These are phyloP conservation scores for Pseudopyricularia cyperi DNA, from an alignment of 2,329 filamentous ascomycete species.

Conservation along the genomic window DNA sequence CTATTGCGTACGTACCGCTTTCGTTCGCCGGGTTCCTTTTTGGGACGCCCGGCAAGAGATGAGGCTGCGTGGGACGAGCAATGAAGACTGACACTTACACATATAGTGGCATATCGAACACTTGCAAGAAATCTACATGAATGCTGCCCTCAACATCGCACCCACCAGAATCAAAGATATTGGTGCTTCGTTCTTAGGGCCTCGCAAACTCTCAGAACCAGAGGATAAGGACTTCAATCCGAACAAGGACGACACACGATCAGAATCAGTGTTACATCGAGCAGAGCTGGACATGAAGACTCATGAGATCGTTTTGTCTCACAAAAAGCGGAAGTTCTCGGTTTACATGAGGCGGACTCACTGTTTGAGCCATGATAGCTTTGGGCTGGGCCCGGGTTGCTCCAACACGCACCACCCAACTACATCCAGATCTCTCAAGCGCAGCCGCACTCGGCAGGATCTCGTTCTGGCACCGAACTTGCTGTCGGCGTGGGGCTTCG, in stretches of 20 bases:
- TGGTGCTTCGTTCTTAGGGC: background rate
- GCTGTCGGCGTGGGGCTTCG: background rate
- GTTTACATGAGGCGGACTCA: conserved; percentile 1
- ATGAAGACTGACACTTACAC: background rate
- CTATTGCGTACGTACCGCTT: background rate
- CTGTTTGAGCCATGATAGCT: background rate
- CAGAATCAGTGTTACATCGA: background rate
- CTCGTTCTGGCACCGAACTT: background rate
- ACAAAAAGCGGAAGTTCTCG: background rate
- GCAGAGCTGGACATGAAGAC: background rate
- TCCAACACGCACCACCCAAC: background rate
- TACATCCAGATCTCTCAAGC: background rate
- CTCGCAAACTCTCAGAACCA: background rate
- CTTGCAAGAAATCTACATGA: background rate
- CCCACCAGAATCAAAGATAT: background rate
- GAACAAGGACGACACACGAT: background rate
- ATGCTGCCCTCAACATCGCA: background rate
- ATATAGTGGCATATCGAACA: background rate
- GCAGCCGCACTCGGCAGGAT: background rate
- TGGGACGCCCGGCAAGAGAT: background rate
- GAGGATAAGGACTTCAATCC: background rate
- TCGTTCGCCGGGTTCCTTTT: background rate
- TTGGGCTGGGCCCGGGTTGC: background rate
- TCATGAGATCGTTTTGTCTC: background rate
- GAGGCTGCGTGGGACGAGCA: too few relatives aligned